A percentile compares a stretch with the other conserved stretches of the same genome.
Evolutionary conservation across 2,329 filamentous ascomycete genomes (phyloP).

Genomic region (Trichophyton rubrum): DNA sequence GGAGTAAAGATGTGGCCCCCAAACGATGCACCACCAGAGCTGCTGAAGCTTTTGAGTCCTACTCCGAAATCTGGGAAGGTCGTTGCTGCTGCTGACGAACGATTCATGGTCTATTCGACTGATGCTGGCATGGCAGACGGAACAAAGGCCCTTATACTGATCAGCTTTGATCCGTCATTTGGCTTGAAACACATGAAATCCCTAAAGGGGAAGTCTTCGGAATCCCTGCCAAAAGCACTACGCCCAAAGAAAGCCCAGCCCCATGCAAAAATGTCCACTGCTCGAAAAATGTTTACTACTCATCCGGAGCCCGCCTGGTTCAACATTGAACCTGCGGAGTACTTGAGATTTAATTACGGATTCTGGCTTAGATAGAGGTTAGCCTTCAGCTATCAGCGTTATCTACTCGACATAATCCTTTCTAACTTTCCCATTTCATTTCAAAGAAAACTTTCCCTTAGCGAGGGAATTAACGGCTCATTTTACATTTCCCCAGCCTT

Average conservation of each 20-base stretch:
- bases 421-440: not conserved
- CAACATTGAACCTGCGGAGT: slow-evolving; percentile 9
- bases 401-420: not conserved
- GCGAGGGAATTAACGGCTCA: not conserved
- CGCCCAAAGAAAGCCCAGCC: not conserved
- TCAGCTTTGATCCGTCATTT: slow-evolving; percentile 15
- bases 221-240: not conserved
- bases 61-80: slow-evolving; percentile 19
- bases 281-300: slow-evolving; percentile 4
- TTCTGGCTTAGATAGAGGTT: slow-evolving; percentile 14
- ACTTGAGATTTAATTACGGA: slow-evolving; percentile 11
- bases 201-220: not conserved
- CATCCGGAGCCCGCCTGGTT: slow-evolving; percentile 10
- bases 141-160: slow-evolving; percentile 11
- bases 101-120: slow-evolving; percentile 14
- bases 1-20: slow-evolving; percentile 33
- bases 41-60: slow-evolving; percentile 31
- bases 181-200: slow-evolving; percentile 10
- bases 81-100: slow-evolving; percentile 12
- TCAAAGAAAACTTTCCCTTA: not conserved
- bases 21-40: slow-evolving; percentile 26
- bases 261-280: not conserved
- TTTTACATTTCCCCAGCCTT: not conserved
- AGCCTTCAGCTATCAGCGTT: not conserved
- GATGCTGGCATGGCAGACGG: slow-evolving; percentile 4